Base-by-base conservation (phyloP, 192 early-diverging fungal genomes). In the Pilaira anomala region DNA sequence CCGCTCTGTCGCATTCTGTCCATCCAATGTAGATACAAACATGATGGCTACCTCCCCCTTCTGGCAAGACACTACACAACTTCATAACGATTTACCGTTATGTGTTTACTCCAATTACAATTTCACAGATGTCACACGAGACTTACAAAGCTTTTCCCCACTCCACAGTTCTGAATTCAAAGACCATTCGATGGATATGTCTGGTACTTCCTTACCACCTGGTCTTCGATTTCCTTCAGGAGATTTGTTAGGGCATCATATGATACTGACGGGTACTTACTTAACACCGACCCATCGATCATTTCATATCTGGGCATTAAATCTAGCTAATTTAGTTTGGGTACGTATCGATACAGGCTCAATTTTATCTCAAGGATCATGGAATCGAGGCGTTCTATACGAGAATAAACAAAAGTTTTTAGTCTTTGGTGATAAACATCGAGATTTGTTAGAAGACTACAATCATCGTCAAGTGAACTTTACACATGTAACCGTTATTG, bases 71-170 rank as follows among this genome's bases (percentile, higher is more conserved):
- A 33, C 29, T 26, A 42, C 40, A 3, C n/a, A 33, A 25, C 56
- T 21, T 33, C 25, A 62, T 2, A 22, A 33, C 11, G 60, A 62
- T 9, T 19, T 63, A 8, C 22, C 62, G 11, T 58, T 85, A 9
- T 83, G 85, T 50, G 62, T 91, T 24, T 91, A 91, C 73, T 85
- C 83, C 76, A 91, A 91, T 71, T 84, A 88, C 62, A 91, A 87
- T 73, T 91, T 91, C 63, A 76, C 83, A 0, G 75, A 87, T 12
- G 87, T 91, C 44, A 83, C 83, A 62, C 78, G 88, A 39, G 85
- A 87, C 24, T 73, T 91, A 24, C 86, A 91, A 52, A 60, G 82
- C 25, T 71, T 91, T 42, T 76, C 69, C 2, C 72, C 84, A 0
- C 84, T 86, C 22, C 40, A 57, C 7, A 71, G 76, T 16, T 83